These are phyloP conservation scores for Penicillium nucicola DNA, from an alignment of 495 filamentous ascomycete species.

Conservation along the genomic window DNA sequence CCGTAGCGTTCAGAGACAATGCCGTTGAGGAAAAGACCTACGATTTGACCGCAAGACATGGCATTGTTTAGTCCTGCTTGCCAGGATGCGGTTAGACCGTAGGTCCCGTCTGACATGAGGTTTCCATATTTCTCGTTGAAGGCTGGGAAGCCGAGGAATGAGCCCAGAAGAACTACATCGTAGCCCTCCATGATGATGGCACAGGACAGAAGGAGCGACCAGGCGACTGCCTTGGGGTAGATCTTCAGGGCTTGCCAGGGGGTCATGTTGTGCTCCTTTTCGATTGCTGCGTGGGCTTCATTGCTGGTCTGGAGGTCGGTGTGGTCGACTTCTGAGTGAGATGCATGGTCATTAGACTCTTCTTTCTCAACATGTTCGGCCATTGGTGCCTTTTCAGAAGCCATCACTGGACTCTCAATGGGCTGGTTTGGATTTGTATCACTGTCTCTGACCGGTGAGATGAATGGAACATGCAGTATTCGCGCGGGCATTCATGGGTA, in stretches of 20 bases:
- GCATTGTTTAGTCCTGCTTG: conserved; percentile 71
- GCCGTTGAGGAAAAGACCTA: conserved; percentile 63
- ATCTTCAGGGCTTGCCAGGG: conserved; percentile 37
- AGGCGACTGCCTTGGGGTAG: conserved; percentile 52
- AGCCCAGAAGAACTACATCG: conserved; percentile 45
- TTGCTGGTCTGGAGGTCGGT: conserved; percentile 19
- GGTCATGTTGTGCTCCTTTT: conserved; percentile 38
- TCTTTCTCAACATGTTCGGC: conserved; percentile 4
- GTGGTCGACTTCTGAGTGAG: background rate
- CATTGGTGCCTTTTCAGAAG: conserved; percentile 1
- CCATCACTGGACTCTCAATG: background rate
- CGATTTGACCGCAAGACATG: conserved; percentile 59
- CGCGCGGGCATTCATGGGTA: background rate
- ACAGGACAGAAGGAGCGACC: conserved; percentile 47
- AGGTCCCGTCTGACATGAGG: conserved; percentile 38
- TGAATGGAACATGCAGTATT: background rate
- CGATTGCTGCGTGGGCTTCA: conserved; percentile 6
- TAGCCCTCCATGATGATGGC: conserved; percentile 54
- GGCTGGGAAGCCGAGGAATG: conserved; percentile 37
- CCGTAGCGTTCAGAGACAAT: conserved; percentile 67
- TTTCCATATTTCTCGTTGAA: conserved; percentile 68
- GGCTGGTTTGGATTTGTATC: background rate
- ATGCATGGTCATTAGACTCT: background rate
- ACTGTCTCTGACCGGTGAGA: background rate
- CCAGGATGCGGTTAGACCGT: conserved; percentile 58